Base-by-base conservation (phyloP, 176 grass and related monocot species). In the Eragrostis nindensis region DNA sequence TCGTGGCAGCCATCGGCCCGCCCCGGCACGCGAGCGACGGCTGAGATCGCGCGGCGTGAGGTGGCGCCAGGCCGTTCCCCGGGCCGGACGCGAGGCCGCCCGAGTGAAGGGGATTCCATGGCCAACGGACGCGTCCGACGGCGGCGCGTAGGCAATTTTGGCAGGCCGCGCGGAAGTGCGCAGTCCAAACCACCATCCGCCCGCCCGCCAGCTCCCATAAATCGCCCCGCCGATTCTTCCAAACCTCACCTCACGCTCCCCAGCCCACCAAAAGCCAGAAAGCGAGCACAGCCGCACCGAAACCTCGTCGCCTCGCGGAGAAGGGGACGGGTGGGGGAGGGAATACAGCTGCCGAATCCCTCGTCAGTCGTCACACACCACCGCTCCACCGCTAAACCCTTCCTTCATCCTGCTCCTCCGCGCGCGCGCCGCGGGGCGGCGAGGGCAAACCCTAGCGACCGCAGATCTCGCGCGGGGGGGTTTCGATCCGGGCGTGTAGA, bases 401-500 rank as follows among this genome's bases (percentile, higher is more conserved):
- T 15, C 50, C 57, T 22, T 26, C 22, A 0, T 6, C 43, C 60
- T 29, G 44, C 45, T 68, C 75, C 21, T 29, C 66, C 80, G 57
- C 41, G 12, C 39, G 56, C 44, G 45, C 32, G 36, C 41, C 83
- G 18, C 56, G 13, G 40, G 2, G 3, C 36, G 61, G 73, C 84
- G 11, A 17, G 76, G 71, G 76, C 76, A 87, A 84, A 90, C 89
- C 80, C 89, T 91, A 80, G 81, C 62, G 8, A 56, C 80, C 5
- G 41, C 75, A 85, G 83, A 88, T 92, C 86, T 85, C 82, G 73
- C 43, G 25, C 49, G 57, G 18, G 61, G 19, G 67, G 60, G 18
- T 4, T 62, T 80, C 43, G 85, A 82, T 88, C 70, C 79, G 73
- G 46, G 42, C 54, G 62, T 59, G 16, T 1, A 14, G 47, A 8